Evolutionary conservation across 202 grass and related monocot genomes (phyloP).

Genomic region (Schoenoplectus triqueter): DNA sequence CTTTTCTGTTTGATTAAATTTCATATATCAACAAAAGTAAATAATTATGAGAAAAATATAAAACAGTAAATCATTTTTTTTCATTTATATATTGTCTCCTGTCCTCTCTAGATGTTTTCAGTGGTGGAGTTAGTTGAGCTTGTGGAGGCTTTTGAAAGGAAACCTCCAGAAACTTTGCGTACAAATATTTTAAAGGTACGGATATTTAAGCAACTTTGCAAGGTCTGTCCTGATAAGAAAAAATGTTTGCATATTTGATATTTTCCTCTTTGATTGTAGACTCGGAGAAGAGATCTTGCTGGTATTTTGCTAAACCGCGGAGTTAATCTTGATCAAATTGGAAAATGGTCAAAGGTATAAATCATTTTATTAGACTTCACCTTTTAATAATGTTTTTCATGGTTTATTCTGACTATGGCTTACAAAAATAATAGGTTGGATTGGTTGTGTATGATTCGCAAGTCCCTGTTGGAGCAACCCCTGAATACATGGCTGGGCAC

Average conservation of each 20-base stretch:
- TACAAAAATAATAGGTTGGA: conserved; percentile 70
- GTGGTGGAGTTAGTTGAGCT: conserved; percentile 88
- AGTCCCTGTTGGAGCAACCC: conserved; percentile 82
- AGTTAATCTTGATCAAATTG: conserved; percentile 96
- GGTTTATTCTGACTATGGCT: not conserved
- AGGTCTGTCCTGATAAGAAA: not conserved
- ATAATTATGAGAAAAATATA: conserved; percentile 13
- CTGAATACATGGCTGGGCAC: conserved; percentile 97
- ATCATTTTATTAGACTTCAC: not conserved
- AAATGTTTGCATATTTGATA: not conserved
- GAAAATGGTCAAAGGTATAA: conserved; percentile 98
- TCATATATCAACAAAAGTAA: not conserved
- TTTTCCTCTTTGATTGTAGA: conserved; percentile 50
- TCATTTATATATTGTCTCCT: not conserved
- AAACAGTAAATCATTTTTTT: not conserved
- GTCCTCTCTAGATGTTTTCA: conserved; percentile 67
- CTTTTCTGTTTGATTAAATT: not conserved
- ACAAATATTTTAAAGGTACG: conserved; percentile 95
- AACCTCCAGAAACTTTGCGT: conserved; percentile 79
- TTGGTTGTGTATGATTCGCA: conserved; percentile 95
- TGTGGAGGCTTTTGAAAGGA: conserved; percentile 93
- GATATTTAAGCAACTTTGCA: not conserved
- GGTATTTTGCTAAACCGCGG: conserved; percentile 96
- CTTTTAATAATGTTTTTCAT: too few relatives aligned
- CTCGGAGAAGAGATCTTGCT: conserved; percentile 93